Percentiles rank a stretch among this genome's conserved stretches.
These are phyloP conservation scores for Pythium brassicae DNA, from an alignment of 352 stramenopile genomes.

Conservation along the genomic window DNA sequence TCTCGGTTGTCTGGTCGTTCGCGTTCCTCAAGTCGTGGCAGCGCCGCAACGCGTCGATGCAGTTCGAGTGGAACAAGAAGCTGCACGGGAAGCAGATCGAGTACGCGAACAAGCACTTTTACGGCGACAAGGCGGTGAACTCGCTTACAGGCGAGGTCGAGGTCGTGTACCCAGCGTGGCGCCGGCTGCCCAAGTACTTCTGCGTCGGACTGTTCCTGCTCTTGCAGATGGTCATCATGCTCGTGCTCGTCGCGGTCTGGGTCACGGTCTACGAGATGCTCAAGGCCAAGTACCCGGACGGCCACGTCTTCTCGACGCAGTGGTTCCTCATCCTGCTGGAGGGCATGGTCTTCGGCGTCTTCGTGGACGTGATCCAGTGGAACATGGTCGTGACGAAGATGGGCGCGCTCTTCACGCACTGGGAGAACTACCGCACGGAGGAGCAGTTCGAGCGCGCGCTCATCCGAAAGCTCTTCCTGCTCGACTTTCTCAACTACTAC, in stretches of 20 bases:
- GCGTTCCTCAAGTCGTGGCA: conserved; percentile 82
- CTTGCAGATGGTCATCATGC: conserved; percentile 80
- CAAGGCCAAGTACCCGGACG: conserved; percentile 74
- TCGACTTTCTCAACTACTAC: conserved; percentile 91
- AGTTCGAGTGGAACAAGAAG: conserved; percentile 81
- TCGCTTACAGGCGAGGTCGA: conserved; percentile 68
- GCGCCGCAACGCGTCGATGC: conserved; percentile 70
- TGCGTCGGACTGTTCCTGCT: conserved; percentile 81
- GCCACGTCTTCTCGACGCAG: conserved; percentile 79
- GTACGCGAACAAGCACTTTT: conserved; percentile 79
- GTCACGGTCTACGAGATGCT: conserved; percentile 87
- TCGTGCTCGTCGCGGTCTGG: conserved; percentile 82
- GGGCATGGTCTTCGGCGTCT: conserved; percentile 81
- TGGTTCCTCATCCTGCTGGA: conserved; percentile 82
- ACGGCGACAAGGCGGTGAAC: conserved; percentile 64
- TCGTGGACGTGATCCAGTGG: conserved; percentile 88
- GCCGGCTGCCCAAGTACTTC: conserved; percentile 69
- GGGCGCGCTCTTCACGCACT: conserved; percentile 77
- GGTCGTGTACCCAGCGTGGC: conserved; percentile 62
- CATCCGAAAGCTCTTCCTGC: conserved; percentile 79
- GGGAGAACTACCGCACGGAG: conserved; percentile 86
- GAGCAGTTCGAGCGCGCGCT: conserved; percentile 82
- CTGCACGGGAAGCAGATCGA: conserved; percentile 81
- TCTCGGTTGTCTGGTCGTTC: conserved; percentile 82
- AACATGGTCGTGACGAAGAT: conserved; percentile 89